These are phyloP conservation scores for Achaetomium macrosporum DNA, from an alignment of 2,329 filamentous ascomycete genomes.

Conservation along the genomic window DNA sequence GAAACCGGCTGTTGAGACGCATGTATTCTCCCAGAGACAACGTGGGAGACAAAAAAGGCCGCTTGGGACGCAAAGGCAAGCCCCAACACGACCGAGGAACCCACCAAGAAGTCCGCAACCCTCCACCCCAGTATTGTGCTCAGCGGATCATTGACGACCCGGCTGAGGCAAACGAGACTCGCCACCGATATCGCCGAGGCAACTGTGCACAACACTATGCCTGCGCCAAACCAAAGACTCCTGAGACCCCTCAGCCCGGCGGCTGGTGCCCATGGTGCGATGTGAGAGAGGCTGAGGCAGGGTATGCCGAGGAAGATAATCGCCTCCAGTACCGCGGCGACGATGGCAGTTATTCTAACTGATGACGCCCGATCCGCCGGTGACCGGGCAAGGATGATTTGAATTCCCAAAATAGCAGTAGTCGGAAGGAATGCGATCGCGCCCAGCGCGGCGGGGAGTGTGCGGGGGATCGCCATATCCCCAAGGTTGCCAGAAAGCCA, in stretches of 20 bases:
- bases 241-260: slow-evolving; percentile 23
- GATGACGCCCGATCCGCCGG: slow-evolving; percentile 27
- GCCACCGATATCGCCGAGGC: slow-evolving; percentile 42
- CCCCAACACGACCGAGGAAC: slow-evolving; percentile 40
- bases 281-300: slow-evolving; percentile 30
- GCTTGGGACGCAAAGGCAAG: slow-evolving; percentile 43
- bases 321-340: slow-evolving; percentile 35
- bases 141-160: slow-evolving; percentile 27
- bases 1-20: slow-evolving; percentile 26
- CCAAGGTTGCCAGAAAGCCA: background rate
- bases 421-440: slow-evolving; percentile 35
- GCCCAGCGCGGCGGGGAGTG: slow-evolving; percentile 35
- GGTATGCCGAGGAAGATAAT: slow-evolving; percentile 33
- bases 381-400: slow-evolving; percentile 36
- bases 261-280: slow-evolving; percentile 23
- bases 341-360: slow-evolving; percentile 33
- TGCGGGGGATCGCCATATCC: slow-evolving; percentile 32
- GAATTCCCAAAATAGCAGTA: slow-evolving; percentile 34
- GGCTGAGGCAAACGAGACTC: slow-evolving; percentile 38
- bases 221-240: slow-evolving; percentile 34
- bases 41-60: slow-evolving; percentile 43
- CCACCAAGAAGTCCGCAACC: slow-evolving; percentile 36
- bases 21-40: slow-evolving; percentile 34
- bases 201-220: slow-evolving; percentile 37
- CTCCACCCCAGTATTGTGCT: slow-evolving; percentile 31